Evolutionary conservation across 176 grass and related monocot genomes (phyloP), one percentile per base, ranked within the genome.

Genomic region (Phragmites australis): DNA sequence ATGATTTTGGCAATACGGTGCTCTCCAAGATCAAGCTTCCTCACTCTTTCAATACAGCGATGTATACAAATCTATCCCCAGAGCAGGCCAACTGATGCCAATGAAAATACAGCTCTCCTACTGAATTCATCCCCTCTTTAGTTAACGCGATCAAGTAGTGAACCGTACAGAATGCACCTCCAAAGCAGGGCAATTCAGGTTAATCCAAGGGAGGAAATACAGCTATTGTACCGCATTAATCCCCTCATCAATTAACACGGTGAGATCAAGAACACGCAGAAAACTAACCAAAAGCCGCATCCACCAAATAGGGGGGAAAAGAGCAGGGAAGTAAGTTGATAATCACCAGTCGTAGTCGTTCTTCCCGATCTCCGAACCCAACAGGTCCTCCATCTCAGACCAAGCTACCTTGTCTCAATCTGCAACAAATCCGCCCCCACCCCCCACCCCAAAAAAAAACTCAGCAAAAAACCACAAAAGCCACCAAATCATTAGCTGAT

Each of bases 281-380:
- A 37, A 37, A 37, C n/a, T 26, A 17, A 6, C 23, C 30, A 54
- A 6, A 17, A 47, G 5, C 21, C 22, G 31, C 11, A 80, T 15
- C 5, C n/a, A 42, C 5, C 8, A 54, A 52, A 29, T 2, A 12
- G 19, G 43, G 56, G n/a, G n/a, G n/a, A n/a, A 2, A 27, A 50
- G 7, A 21, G 41, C 12, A 61, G 4, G 54, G 4, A 52, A 25
- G 31, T 1, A 62, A 69, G 40, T 29, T 30, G 42, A 25, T 30
- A 43, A 21, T 90, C 68, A 97, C 94, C 95, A 97, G 78, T 97
- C 95, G 16, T 97, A 97, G 77, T 97, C 95, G 83, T 94, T 93
- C 95, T 97, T 97, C 68, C 95, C 92, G 65, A 94, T 89, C 74
- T 97, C 95, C 31, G 84, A 68, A 56, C 88, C 89, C 43, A 97